These are phyloP conservation scores for Spathaspora sp. DNA, from an alignment of 805 yeast species.

Conservation along the genomic window DNA sequence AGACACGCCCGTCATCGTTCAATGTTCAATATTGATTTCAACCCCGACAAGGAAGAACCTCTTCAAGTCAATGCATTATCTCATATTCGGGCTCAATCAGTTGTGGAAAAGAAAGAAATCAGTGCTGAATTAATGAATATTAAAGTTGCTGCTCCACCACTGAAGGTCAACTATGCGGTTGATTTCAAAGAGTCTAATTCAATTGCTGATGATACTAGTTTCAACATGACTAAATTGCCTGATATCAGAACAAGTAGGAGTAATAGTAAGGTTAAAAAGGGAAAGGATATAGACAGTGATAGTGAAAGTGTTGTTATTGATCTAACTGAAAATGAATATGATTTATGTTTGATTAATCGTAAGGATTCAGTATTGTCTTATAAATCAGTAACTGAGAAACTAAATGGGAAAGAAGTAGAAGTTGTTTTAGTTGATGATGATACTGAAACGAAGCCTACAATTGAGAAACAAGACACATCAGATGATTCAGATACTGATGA, in stretches of 20 bases:
- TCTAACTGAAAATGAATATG: conserved; percentile 37
- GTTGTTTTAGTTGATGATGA: conserved; percentile 41
- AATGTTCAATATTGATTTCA: conserved; percentile 30
- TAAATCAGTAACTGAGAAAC: conserved; percentile 35
- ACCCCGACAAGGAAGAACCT: conserved; percentile 6
- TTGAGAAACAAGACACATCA: conserved; percentile 35
- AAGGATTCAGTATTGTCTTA: conserved; percentile 33
- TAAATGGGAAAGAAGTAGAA: conserved; percentile 36
- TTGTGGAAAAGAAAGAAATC: background rate
- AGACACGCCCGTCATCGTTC: conserved; percentile 39
- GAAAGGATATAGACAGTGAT: conserved; percentile 13
- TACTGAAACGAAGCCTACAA: background rate
- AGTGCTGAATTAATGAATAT: conserved; percentile 14
- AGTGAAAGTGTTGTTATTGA: conserved; percentile 38
- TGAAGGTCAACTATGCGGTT: conserved; percentile 31
- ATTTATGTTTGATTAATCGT: conserved; percentile 33
- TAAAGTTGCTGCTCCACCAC: conserved; percentile 37
- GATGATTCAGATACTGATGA: conserved; percentile 36
- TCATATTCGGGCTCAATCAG: background rate
- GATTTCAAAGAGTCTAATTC: conserved; percentile 31
- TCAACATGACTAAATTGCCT: background rate
- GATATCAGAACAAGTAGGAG: background rate
- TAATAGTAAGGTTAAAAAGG: background rate
- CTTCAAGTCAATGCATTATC: background rate
- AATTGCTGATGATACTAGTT: background rate